Base-by-base conservation (phyloP, 805 yeast species). In the Metschnikowia similis region DNA sequence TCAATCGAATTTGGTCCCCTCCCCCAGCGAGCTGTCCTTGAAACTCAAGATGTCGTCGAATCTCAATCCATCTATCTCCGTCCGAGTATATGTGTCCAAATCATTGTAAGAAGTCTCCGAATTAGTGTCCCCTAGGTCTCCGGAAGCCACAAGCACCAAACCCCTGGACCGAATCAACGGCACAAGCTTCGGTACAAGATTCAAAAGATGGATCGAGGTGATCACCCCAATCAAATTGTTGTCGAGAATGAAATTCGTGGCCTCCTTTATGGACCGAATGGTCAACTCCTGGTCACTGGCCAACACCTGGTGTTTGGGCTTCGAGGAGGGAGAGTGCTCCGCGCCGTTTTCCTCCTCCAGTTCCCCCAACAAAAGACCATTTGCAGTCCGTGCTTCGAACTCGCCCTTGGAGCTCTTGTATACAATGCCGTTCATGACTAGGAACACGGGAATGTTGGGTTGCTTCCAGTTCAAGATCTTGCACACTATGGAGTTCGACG, bases 381-480 rank as follows among this genome's bases (percentile, higher is more conserved):
- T 71, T 6, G 76, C 67, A 1, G 76, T 65, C 48, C 73, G 62
- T 2, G 69, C 65, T 58, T 73, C 77, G 48, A 72, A 74, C 8
- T 52, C 54, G n/a, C 60, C 54, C 14, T 53, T 48, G 2, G 55
- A 46, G 44, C 54, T 34, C 61, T 65, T 58, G 63, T 62, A 65
- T 40, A 75, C 70, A 9, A 84, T 71, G n/a, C 89, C 88, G 58
- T 82, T 84, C 79, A 91, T 81, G 49, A 84, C 81, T 69, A 88
- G 87, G 56, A 94, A 83, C 0, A 94, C 98, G 0, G 99, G 97
- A 69, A 86, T 94, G 65, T 92, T 92, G 11, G 99, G 98, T 69
- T 94, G 99, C 67, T 94, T 94, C 99, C 99, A 94, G 68, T 94
- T 94, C 58, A 94, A 70, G 41, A 89, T 87, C 9, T 96, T 89